Conservation (phyloP, 306 rosid genomes). For the Vigna nakashimae region DNA sequence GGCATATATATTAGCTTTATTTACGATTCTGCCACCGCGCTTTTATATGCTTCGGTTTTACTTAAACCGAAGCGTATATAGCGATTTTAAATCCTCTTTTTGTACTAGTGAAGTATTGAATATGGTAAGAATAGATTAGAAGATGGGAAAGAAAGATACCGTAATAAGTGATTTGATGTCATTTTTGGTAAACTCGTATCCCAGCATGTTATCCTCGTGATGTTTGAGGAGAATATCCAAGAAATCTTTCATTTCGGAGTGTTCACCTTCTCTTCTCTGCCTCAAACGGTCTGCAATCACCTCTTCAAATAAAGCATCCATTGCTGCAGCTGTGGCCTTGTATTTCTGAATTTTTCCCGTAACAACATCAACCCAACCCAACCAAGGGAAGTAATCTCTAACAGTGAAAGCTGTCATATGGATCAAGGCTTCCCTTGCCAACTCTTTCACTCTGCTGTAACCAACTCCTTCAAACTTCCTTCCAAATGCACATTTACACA, state of each 20-base stretch:
- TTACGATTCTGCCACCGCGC: too few species aligned
- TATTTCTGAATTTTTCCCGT: slow-evolving; percentile 34
- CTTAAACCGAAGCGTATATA: too few species aligned
- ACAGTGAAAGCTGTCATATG: slow-evolving; percentile 29
- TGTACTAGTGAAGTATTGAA: too few species aligned
- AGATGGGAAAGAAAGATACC: slow-evolving; percentile 20
- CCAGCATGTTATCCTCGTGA: slow-evolving; percentile 29
- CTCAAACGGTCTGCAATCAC: slow-evolving; percentile 33
- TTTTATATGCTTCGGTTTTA: too few species aligned
- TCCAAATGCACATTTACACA: slow-evolving; percentile 44
- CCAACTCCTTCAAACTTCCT: not conserved
- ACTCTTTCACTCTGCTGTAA: not conserved
- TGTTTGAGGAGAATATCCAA: slow-evolving; percentile 45
- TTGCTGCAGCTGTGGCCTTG: slow-evolving; percentile 30
- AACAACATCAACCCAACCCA: slow-evolving; percentile 51
- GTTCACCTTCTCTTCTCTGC: not conserved
- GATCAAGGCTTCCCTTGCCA: slow-evolving; percentile 39
- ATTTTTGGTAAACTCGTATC: slow-evolving; percentile 32
- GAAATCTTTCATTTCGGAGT: slow-evolving; percentile 33
- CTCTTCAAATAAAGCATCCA: slow-evolving; percentile 44
- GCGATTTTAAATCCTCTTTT: too few species aligned
- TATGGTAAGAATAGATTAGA: too few species aligned
- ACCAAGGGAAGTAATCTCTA: slow-evolving; percentile 48
- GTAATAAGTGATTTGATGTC: slow-evolving; percentile 43
- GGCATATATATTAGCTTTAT: too few species aligned